Evolutionary conservation across 441 rosid species (phyloP).

Genomic region (Syzygium malaccense): DNA sequence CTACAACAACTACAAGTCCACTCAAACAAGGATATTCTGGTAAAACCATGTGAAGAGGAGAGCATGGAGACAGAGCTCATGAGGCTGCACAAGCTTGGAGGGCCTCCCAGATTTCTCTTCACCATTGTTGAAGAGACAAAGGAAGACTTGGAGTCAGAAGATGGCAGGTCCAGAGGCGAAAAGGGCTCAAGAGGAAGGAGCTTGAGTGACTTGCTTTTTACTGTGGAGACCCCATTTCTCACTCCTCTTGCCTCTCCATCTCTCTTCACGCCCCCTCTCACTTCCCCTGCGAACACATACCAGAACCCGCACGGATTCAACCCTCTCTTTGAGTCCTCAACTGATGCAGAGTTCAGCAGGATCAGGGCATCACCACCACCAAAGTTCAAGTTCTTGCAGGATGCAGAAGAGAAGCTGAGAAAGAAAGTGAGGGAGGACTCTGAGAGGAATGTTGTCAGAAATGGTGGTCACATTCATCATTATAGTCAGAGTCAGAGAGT

Average conservation of each 20-base stretch:
- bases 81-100: slow-evolving; percentile 44
- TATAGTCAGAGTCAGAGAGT: slow-evolving; percentile 12
- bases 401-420: slow-evolving; percentile 83
- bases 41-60: slow-evolving; percentile 25
- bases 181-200: slow-evolving; percentile 53
- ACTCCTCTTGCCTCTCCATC: slow-evolving; percentile 91
- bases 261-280: slow-evolving; percentile 77
- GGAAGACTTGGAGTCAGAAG: slow-evolving; percentile 90
- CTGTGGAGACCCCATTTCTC: slow-evolving; percentile 72
- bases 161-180: slow-evolving; percentile 42
- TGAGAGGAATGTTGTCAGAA: slow-evolving; percentile 10
- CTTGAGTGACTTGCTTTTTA: slow-evolving; percentile 57
- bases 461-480: not conserved
- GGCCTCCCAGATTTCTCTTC: slow-evolving; percentile 82
- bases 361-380: slow-evolving; percentile 70
- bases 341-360: slow-evolving; percentile 72
- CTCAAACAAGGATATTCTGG: slow-evolving; percentile 27
- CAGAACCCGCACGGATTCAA: slow-evolving; percentile 25
- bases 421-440: slow-evolving; percentile 33
- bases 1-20: not conserved
- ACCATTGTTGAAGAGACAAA: slow-evolving; percentile 85
- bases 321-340: slow-evolving; percentile 44
- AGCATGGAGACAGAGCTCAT: slow-evolving; percentile 34
- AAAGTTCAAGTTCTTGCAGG: slow-evolving; percentile 84
- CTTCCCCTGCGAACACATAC: slow-evolving; percentile 38